Percentiles rank a stretch among this genome's conserved stretches.
These are phyloP conservation scores for Bipolaris zeicola DNA, from an alignment of 2,329 filamentous ascomycete species.

Conservation along the genomic window DNA sequence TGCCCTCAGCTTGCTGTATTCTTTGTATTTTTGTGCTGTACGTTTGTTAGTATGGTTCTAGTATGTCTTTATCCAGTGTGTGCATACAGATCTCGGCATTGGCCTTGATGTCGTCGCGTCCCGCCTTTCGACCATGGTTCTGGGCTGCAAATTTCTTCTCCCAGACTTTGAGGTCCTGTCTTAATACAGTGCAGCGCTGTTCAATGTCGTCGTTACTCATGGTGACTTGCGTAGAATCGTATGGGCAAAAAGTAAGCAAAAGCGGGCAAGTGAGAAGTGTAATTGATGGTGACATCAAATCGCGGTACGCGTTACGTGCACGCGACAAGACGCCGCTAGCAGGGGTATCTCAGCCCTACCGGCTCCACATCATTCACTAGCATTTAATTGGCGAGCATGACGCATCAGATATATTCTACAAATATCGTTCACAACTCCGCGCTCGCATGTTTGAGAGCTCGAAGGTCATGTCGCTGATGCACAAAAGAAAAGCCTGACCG, in stretches of 20 bases:
- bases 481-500: slow-evolving; percentile 34
- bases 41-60: slow-evolving; percentile 16
- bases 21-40: slow-evolving; percentile 74
- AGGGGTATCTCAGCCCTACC: slow-evolving; percentile 31
- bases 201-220: slow-evolving; percentile 40
- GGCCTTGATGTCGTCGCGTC: slow-evolving; percentile 75
- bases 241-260: slow-evolving; percentile 12
- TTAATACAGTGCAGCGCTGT: slow-evolving; percentile 85
- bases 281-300: slow-evolving; percentile 27
- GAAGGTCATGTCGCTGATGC: slow-evolving; percentile 45
- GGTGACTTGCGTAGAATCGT: slow-evolving; percentile 18
- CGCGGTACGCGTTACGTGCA: slow-evolving; percentile 40
- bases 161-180: slow-evolving; percentile 74
- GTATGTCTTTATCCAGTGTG: background rate
- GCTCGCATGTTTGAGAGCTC: slow-evolving; percentile 37
- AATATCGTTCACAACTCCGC: slow-evolving; percentile 49
- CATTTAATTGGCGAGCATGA: slow-evolving; percentile 33
- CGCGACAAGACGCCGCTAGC: slow-evolving; percentile 27
- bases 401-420: slow-evolving; percentile 48
- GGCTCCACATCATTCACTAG: slow-evolving; percentile 13
- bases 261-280: slow-evolving; percentile 19
- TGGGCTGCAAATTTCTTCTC: slow-evolving; percentile 69
- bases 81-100: slow-evolving; percentile 71
- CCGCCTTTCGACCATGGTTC: slow-evolving; percentile 71
- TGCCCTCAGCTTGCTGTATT: slow-evolving; percentile 69